Conservation (phyloP, 1,284 basidiomycete species). For the Naganishia liquefaciens region DNA sequence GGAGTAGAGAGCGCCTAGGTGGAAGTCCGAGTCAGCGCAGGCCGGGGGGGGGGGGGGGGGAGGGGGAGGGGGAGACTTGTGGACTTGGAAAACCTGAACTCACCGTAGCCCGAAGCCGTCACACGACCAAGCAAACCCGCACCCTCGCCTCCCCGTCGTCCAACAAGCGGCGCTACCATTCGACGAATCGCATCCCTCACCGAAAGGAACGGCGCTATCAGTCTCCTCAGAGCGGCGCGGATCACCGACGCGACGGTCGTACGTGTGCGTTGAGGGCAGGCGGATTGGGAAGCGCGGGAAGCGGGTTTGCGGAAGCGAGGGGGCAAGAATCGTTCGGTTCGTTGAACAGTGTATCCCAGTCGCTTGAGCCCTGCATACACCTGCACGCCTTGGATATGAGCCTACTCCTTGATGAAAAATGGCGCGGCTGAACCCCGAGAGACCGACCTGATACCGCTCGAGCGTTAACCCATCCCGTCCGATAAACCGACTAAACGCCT, state of each 20-base stretch:
- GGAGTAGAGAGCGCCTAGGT: conserved; percentile 67
- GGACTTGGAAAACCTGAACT: conserved; percentile 26
- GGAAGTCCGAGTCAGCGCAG: no score
- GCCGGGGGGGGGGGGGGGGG: no score
- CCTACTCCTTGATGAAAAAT: not conserved
- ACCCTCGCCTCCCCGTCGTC: not conserved
- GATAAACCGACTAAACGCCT: conserved; percentile 81
- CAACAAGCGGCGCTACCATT: not conserved
- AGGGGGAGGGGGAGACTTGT: not conserved
- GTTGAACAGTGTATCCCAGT: conserved; percentile 83
- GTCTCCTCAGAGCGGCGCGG: not conserved
- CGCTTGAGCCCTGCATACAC: conserved; percentile 90
- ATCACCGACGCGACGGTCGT: not conserved
- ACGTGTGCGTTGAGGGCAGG: no score
- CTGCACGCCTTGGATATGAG: conserved; percentile 54
- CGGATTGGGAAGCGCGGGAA: no score
- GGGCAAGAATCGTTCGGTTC: conserved; percentile 54
- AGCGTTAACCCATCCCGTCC: conserved; percentile 72
- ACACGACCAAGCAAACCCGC: conserved; percentile 36
- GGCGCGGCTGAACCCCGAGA: no score
- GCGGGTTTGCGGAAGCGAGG: conserved; percentile 28
- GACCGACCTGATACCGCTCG: conserved; percentile 78
- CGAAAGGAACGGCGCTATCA: not conserved
- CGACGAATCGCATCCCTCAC: not conserved
- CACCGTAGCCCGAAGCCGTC: conserved; percentile 39